phyloP scores from a whole-genome alignment of 305 asterid genomes.

The Fraxinus greggii region DNA sequence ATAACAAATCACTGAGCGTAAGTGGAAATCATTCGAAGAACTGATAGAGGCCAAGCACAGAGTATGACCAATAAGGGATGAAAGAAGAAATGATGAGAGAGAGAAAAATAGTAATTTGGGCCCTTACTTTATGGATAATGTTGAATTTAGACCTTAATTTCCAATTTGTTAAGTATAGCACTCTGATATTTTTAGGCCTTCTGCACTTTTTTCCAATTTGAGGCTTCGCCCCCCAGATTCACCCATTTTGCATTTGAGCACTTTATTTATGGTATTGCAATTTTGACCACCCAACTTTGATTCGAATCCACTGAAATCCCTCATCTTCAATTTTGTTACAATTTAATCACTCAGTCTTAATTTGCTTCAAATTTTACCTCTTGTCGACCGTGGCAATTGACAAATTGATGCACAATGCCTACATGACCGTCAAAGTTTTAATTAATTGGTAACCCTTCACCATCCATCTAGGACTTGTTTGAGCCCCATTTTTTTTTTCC shows the following conservation, averaged over 20 bases:
- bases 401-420: no score
- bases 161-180: not conserved
- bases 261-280: no score
- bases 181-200: not conserved
- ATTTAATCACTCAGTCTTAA: not conserved
- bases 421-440: not conserved
- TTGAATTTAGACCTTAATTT: not conserved
- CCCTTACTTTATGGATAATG: not conserved
- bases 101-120: slow-evolving; percentile 11
- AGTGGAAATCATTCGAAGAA: not conserved
- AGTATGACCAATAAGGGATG: not conserved
- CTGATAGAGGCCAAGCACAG: not conserved
- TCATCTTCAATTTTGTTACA: not conserved
- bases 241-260: not conserved
- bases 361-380: not conserved
- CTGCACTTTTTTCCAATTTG: not conserved
- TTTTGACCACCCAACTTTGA: not conserved
- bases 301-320: not conserved
- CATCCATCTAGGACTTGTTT: no score
- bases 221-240: not conserved
- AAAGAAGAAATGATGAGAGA: not conserved
- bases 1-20: slow-evolving; percentile 23
- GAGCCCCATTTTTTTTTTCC: no score
- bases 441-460: not conserved
- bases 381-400: not conserved